Conservation (phyloP, 1,284 basidiomycete genomes). For the Tilletia walkeri region DNA sequence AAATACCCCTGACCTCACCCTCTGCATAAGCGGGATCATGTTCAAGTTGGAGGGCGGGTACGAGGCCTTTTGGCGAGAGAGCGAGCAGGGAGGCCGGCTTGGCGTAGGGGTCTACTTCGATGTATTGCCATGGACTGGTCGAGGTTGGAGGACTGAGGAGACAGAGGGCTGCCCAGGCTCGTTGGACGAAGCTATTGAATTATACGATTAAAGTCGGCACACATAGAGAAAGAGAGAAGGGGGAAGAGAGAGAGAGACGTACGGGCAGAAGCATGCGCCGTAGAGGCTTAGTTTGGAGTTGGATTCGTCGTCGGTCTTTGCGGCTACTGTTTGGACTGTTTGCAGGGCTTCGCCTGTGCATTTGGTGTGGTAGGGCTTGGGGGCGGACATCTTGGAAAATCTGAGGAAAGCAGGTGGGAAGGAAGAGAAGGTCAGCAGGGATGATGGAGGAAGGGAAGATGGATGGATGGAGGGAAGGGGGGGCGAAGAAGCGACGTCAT, state of each 20-base stretch:
- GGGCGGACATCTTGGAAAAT: background rate
- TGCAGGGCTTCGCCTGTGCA: slow-evolving; percentile 65
- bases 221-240: background rate
- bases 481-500: no score
- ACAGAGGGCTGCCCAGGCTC: slow-evolving; percentile 72
- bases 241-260: background rate
- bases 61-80: slow-evolving; percentile 74
- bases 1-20: slow-evolving; percentile 32
- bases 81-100: slow-evolving; percentile 75
- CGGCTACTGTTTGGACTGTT: slow-evolving; percentile 62
- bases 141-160: slow-evolving; percentile 37
- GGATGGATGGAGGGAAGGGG: no score
- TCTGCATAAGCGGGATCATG: slow-evolving; percentile 23
- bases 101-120: slow-evolving; percentile 75
- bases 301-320: slow-evolving; percentile 31
- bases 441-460: no score
- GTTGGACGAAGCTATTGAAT: slow-evolving; percentile 59
- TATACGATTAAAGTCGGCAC: background rate
- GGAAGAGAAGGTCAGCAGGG: no score
- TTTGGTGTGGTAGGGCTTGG: slow-evolving; percentile 30
- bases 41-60: slow-evolving; percentile 68
- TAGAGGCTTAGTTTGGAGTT: slow-evolving; percentile 61
- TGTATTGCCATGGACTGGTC: slow-evolving; percentile 54
- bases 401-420: background rate
- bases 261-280: slow-evolving; percentile 71